A percentile compares a stretch with the other conserved stretches of the same genome.
Conservation (phyloP, 805 yeast genomes). For the Ogataea henricii region DNA sequence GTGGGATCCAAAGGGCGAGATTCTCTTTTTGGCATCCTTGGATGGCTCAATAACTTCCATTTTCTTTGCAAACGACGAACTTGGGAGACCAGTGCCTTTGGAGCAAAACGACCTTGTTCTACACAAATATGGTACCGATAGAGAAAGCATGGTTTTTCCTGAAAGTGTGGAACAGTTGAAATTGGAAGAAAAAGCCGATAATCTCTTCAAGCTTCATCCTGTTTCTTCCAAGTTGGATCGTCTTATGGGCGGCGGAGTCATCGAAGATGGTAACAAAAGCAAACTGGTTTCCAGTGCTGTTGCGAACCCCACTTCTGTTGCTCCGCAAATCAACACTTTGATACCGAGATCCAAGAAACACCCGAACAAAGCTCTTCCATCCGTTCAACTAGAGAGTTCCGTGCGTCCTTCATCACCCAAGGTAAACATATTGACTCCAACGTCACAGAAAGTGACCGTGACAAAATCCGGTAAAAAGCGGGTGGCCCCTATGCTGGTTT, state of each 20-base stretch:
- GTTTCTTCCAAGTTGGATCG: conserved; percentile 40
- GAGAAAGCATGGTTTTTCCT: conserved; percentile 81
- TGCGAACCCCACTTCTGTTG: not conserved
- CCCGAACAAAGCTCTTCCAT: conserved; percentile 31
- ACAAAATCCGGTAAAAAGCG: conserved; percentile 78
- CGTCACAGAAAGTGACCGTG: conserved; percentile 54
- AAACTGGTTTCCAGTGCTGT: conserved; percentile 1
- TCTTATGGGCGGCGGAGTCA: conserved; percentile 37
- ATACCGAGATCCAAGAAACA: conserved; percentile 36
- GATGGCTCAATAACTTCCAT: conserved; percentile 81
- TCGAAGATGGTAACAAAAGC: not conserved
- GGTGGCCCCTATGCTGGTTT: conserved; percentile 68
- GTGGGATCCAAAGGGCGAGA: conserved; percentile 83
- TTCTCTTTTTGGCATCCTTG: conserved; percentile 73
- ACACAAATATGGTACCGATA: conserved; percentile 83
- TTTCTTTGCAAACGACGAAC: conserved; percentile 60
- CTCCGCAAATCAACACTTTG: conserved; percentile 27
- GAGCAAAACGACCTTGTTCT: conserved; percentile 70
- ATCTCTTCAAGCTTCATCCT: conserved; percentile 14
- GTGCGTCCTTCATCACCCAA: conserved; percentile 14
- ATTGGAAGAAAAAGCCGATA: conserved; percentile 64
- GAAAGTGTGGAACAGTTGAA: conserved; percentile 79
- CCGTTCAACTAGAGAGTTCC: conserved; percentile 10
- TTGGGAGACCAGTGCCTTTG: conserved; percentile 62
- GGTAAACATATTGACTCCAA: conserved; percentile 19